phyloP scores from a whole-genome alignment of 164 flowering plant genomes.

The Tetracentron sinense region DNA sequence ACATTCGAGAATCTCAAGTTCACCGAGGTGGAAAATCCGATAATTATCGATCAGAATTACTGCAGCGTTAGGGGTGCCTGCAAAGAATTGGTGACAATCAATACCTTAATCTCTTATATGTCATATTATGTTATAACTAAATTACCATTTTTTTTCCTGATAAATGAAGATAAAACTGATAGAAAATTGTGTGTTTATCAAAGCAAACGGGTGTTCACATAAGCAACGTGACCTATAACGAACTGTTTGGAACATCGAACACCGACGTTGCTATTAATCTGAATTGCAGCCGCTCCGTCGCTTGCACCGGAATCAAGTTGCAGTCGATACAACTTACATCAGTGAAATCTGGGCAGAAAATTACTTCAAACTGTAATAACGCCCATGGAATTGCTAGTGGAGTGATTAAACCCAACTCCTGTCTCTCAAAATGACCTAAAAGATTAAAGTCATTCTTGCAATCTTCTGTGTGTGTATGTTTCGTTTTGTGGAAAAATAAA shows the following conservation, averaged over 20 bases:
- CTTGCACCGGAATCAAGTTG: constrained; percentile 30
- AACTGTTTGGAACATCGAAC: constrained; percentile 34
- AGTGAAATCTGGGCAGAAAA: background rate
- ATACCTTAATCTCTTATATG: too few species aligned
- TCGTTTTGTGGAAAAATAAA: too few species aligned
- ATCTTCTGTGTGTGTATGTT: too few species aligned
- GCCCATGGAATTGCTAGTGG: constrained; percentile 27
- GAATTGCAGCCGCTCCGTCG: constrained; percentile 31
- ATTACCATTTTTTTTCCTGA: too few species aligned
- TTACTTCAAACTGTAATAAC: constrained; percentile 27
- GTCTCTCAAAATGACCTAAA: constrained; percentile 10
- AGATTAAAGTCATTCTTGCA: too few species aligned
- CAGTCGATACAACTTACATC: constrained; percentile 19
- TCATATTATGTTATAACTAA: too few species aligned
- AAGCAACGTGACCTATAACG: constrained; percentile 32
- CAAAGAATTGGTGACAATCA: constrained; percentile 31
- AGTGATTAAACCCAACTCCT: constrained; percentile 17
- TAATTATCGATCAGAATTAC: constrained; percentile 62
- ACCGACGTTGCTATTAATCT: constrained; percentile 32
- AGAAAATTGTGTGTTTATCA: background rate
- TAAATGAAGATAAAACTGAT: background rate
- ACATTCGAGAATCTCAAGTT: constrained; percentile 32
- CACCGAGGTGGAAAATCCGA: constrained; percentile 36
- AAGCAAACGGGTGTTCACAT: constrained; percentile 39
- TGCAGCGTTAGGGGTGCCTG: constrained; percentile 23